Conservation (phyloP, 2,329 filamentous ascomycete genomes). For the Saccharata proteae region DNA sequence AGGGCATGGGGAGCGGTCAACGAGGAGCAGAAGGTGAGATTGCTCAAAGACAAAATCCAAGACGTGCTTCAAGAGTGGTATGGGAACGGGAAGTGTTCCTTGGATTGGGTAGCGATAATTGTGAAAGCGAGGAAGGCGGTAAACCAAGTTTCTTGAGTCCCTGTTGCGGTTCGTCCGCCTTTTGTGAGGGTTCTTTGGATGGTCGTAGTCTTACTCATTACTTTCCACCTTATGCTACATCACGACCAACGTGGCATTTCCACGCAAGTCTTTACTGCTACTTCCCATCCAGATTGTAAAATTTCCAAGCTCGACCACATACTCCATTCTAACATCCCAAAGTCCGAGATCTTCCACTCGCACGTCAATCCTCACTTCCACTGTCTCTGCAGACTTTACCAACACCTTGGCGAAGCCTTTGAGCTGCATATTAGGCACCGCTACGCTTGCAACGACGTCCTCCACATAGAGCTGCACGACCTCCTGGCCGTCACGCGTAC, state of each 20-base stretch:
- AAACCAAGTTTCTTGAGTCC: too few species aligned
- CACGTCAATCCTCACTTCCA: constrained; percentile 40
- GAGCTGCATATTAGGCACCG: constrained; percentile 51
- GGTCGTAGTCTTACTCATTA: too few species aligned
- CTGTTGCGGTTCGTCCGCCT: too few species aligned
- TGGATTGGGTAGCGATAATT: too few species aligned
- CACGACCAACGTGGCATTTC: constrained; percentile 46
- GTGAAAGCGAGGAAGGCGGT: too few species aligned
- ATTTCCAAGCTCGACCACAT: constrained; percentile 60
- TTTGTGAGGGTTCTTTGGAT: too few species aligned
- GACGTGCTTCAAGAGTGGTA: too few species aligned
- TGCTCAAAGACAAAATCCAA: too few species aligned
- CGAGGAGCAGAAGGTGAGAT: too few species aligned
- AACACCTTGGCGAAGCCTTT: constrained; percentile 57
- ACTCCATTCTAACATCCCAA: constrained; percentile 51
- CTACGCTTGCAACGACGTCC: constrained; percentile 49
- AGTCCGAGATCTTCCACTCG: constrained; percentile 40
- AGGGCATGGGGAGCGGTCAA: too few species aligned
- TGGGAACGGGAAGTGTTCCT: too few species aligned
- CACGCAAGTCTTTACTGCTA: constrained; percentile 44
- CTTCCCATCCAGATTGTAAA: constrained; percentile 51
- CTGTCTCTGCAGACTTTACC: constrained; percentile 47
- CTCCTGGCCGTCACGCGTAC: constrained; percentile 47
- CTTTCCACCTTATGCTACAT: too few species aligned
- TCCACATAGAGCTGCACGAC: constrained; percentile 58